Percentiles rank a stretch among this genome's conserved stretches.
These are phyloP conservation scores for Mycena galericulata DNA, from an alignment of 768 basidiomycete species.

Conservation along the genomic window DNA sequence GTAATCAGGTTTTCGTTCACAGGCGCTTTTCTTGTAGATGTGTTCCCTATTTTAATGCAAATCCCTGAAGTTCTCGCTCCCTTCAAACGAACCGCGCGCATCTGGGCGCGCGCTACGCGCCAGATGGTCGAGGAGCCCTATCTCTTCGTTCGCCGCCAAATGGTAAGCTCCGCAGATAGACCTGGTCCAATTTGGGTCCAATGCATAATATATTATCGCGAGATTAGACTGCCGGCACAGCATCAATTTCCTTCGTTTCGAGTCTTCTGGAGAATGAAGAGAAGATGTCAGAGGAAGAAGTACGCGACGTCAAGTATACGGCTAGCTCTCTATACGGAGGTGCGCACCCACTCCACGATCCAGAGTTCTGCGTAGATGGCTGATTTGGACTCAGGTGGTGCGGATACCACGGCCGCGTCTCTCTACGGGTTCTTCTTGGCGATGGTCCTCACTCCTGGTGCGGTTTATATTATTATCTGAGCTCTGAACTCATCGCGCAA, in stretches of 20 bases:
- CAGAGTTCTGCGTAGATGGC: too few species aligned
- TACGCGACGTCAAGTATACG: constrained; percentile 54
- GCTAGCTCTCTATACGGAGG: constrained; percentile 61
- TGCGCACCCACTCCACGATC: constrained; percentile 36
- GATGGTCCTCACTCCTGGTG: not conserved
- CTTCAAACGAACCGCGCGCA: constrained; percentile 60
- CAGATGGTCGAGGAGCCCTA: constrained; percentile 59
- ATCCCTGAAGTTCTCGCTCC: constrained; percentile 67
- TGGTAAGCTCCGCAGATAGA: constrained; percentile 52
- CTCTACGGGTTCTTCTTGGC: not conserved
- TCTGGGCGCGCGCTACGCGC: constrained; percentile 53
- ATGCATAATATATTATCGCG: too few species aligned
- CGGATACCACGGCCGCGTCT: not conserved
- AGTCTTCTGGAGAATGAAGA: constrained; percentile 52
- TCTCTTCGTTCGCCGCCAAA: constrained; percentile 56
- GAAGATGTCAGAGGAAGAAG: constrained; percentile 45
- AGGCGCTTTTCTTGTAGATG: constrained; percentile 56
- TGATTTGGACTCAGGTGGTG: not conserved
- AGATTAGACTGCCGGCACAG: constrained; percentile 54
- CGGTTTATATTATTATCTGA: not conserved
- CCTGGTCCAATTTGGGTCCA: too few species aligned
- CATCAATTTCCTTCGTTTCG: constrained; percentile 58
- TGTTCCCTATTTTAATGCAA: constrained; percentile 55
- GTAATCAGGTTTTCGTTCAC: not conserved
- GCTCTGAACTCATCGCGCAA: not conserved